Evolutionary conservation across 2,329 filamentous ascomycete genomes (phyloP).

Genomic region (Ophiocordyceps camponoti-floridani): DNA sequence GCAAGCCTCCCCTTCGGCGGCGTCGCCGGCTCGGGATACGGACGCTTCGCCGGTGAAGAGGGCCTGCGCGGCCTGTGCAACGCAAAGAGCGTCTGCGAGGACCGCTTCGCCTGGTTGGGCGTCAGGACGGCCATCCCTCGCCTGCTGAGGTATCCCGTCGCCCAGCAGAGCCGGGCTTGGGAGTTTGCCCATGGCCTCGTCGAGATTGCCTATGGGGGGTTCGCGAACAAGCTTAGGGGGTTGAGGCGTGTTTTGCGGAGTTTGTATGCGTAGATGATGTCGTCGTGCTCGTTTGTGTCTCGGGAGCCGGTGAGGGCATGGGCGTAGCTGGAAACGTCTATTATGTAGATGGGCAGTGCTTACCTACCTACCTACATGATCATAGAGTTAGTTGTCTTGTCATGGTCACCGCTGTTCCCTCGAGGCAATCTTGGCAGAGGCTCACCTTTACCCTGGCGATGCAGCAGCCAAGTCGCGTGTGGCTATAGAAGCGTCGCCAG

Average conservation of each 20-base stretch:
- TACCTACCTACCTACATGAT: no score
- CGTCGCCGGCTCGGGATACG: slow-evolving; percentile 77
- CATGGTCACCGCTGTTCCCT: no score
- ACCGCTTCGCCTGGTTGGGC: slow-evolving; percentile 45
- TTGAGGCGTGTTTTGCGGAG: not conserved
- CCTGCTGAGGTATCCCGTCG: slow-evolving; percentile 66
- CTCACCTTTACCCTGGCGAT: no score
- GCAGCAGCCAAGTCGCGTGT: no score
- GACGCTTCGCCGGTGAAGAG: slow-evolving; percentile 81
- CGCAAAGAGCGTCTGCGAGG: slow-evolving; percentile 68
- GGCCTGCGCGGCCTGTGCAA: slow-evolving; percentile 76
- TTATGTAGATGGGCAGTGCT: no score
- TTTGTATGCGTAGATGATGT: not conserved
- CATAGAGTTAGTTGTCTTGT: no score
- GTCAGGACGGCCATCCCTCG: slow-evolving; percentile 63
- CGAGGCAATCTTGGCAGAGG: no score
- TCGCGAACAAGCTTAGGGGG: slow-evolving; percentile 15
- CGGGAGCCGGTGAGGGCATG: no score
- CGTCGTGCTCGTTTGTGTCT: not conserved
- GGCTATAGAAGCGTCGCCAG: no score
- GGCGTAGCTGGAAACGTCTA: no score
- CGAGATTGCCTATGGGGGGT: slow-evolving; percentile 37
- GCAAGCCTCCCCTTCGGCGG: slow-evolving; percentile 92
- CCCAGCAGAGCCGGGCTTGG: slow-evolving; percentile 44
- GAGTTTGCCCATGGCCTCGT: slow-evolving; percentile 43